Evolutionary conservation across 768 basidiomycete genomes (phyloP), one percentile per base, ranked within the genome.

Genomic region (Amanita jacksonii): DNA sequence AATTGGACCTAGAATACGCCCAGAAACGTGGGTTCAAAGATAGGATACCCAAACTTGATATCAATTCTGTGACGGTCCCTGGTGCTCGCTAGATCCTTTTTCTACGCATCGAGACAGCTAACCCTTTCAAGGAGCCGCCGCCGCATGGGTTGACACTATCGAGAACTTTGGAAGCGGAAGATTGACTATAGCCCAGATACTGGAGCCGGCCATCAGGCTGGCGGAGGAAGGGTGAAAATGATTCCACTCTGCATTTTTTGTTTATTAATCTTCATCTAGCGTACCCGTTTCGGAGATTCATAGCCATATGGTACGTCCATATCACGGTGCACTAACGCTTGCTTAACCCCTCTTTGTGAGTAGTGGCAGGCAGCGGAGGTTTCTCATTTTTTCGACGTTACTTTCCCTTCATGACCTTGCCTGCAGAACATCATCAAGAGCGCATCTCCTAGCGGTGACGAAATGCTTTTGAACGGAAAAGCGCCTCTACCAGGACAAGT

Each of bases 111-210:
- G 9, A 18, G 36, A 9, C 3, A 5, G 24, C 4, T 47, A 18
- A 8, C 25, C 53, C 45, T 8, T 27, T 23, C 4, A 53, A 76
- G 92, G 94, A 40, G 85, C 87, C n/a, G 88, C 93, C 3, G 87
- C 91, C 25, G 91, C 91, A 12, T 98, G 94, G 93, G 69, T 87
- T 13, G 96, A 97, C 60, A 86, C 91, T 0, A 70, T 97, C 25
- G 76, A 86, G 48, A 66, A 68, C 30, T 79, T 96, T 43, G 94
- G 94, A 13, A 87, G 79, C 49, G 84, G 88, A 8, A 79, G 75
- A 10, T 56, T 77, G 10, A 62, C 66, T 32, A 52, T 71, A 36
- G 74, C 73, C 3, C 87, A 97, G 12, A 70, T 92, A 23, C 70
- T 98, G 19, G 83, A 66, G 19, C 96, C 96, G 43, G 96, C 93